phyloP scores from a whole-genome alignment of 176 grass and related monocot species.

The bread wheat (Triticum aestivum) region IWGSC_CS_RefSeq_v2.1 NC_057802.1:533267150-533267649 shows the following conservation, averaged over 20 bases:
- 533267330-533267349: neutral
- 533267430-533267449: slow-evolving; percentile 1
- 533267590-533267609: neutral
- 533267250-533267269: too few relatives aligned
- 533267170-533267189: too few relatives aligned
- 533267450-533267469: slow-evolving; percentile 15
- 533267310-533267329: neutral
- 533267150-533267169: too few relatives aligned
- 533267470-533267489: slow-evolving; percentile 17
- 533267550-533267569: slow-evolving; percentile 22
- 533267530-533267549: slow-evolving; percentile 17
- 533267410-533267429: neutral
- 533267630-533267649: slow-evolving; percentile 50
- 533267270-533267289: too few relatives aligned
- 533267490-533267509: slow-evolving; percentile 24
- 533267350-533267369: neutral
- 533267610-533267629: neutral
- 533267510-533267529: slow-evolving; percentile 21
- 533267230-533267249: too few relatives aligned
- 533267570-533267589: slow-evolving; percentile 1
- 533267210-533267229: too few relatives aligned
- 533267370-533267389: neutral
- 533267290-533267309: neutral
- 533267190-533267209: too few relatives aligned
- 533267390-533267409: neutral